Base-by-base conservation (phyloP, 257 asterid genomes). In the Primulina huaijiensis region DNA sequence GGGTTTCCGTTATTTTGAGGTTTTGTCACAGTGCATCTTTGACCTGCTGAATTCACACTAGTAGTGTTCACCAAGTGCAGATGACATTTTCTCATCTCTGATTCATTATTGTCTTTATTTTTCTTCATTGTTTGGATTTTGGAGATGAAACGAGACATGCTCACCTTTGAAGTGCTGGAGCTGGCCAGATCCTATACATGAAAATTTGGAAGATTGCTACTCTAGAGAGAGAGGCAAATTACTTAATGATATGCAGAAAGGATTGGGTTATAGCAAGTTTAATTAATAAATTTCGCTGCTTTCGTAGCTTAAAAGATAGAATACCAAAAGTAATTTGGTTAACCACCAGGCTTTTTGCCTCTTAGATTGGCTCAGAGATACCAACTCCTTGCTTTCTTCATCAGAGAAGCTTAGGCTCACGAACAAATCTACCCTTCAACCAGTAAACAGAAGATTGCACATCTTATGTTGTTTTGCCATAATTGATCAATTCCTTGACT, bases 401-500 rank as follows among this genome's bases (percentile, higher is more conserved):
- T 43, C 53, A 20, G n/a, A 10, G 31, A 21, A 34, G 4, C 20
- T 12, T 25, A 46, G 56, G 5, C 25, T 31, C 23, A n/a, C 12
- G 16, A 10, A 46, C 52, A 52, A 3, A 19, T 27, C 9, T 19
- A 53, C 7, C 19, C 11, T 58, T 59, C 23, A 12, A 60, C 29
- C 67, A 12, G 30, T 53, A 14, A 16, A 30, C 52, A 14, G 67
- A 64, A 30, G 27, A 9, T 55, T 53, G 3, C 59, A 52, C 30
- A 8, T 60, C 11, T 11, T 25, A 40, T 23, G 3, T 14, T 9
- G 27, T 11, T 62, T 62, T 50, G 14, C 16, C 58, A n/a, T 34
- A 55, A 25, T 62, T 52, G 65, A 74, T 69, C 71, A 53, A 62
- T 57, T 16, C 35, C 11, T 60, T 60, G 27, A 62, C 20, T 23